phyloP scores from a whole-genome alignment of 768 basidiomycete species.

The Pleurotus tuber-regium region DNA sequence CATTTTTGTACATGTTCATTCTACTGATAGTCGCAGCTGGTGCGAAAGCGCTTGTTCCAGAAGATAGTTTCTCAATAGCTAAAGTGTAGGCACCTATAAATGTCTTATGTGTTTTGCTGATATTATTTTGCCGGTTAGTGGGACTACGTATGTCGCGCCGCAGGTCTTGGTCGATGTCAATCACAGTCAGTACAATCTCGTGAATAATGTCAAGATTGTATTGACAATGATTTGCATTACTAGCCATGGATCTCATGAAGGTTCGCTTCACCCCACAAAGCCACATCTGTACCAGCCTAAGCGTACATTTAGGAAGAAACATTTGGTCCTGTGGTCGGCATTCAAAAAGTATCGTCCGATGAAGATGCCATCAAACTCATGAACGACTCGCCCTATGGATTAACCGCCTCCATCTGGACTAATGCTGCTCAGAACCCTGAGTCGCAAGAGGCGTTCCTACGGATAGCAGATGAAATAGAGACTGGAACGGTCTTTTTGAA shows the following conservation, averaged over 20 bases:
- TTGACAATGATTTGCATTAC: constrained; percentile 6
- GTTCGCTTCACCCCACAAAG: constrained; percentile 22
- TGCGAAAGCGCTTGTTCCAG: constrained; percentile 72
- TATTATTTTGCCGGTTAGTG: constrained; percentile 47
- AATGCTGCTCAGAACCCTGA: constrained; percentile 54
- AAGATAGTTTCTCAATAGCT: constrained; percentile 63
- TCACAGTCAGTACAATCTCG: constrained; percentile 58
- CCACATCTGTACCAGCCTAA: constrained; percentile 1
- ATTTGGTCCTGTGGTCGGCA: constrained; percentile 91
- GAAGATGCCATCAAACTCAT: constrained; percentile 87
- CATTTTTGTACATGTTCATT: background rate
- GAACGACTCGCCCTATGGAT: constrained; percentile 95
- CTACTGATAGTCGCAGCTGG: constrained; percentile 80
- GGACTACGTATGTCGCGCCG: constrained; percentile 85
- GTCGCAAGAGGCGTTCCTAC: constrained; percentile 69
- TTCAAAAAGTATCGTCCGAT: constrained; percentile 88
- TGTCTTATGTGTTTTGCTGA: background rate
- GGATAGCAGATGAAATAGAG: constrained; percentile 68
- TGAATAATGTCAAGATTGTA: constrained; percentile 8
- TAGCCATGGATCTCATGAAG: constrained; percentile 95
- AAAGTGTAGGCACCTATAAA: constrained; percentile 48
- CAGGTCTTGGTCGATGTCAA: constrained; percentile 88
- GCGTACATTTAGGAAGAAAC: constrained; percentile 76
- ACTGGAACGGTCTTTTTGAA: constrained; percentile 95
- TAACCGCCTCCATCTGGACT: constrained; percentile 96